phyloP scores from a whole-genome alignment of 2,329 filamentous ascomycete species.

The Fusarium sp. region DNA sequence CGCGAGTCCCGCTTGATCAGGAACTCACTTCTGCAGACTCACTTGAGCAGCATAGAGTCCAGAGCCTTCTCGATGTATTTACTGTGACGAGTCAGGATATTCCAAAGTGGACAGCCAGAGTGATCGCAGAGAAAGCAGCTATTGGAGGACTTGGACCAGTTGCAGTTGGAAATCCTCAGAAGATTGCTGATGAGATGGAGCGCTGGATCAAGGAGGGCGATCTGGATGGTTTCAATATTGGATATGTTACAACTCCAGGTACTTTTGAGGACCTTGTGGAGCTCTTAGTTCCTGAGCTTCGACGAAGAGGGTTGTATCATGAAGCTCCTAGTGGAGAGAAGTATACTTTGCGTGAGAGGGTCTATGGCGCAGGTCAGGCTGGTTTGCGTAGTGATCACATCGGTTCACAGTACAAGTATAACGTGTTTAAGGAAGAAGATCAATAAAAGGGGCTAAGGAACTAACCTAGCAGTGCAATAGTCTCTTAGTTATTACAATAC shows the following conservation, averaged over 20 bases:
- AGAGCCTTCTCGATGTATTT: constrained; percentile 61
- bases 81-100: constrained; percentile 59
- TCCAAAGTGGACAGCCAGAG: constrained; percentile 58
- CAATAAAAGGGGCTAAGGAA: not conserved
- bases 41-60: constrained; percentile 63
- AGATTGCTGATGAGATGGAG: constrained; percentile 59
- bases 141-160: constrained; percentile 56
- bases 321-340: constrained; percentile 47
- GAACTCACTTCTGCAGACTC: constrained; percentile 67
- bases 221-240: constrained; percentile 57
- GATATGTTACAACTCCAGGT: constrained; percentile 58
- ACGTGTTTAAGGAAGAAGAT: constrained; percentile 67
- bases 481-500: too few relatives aligned
- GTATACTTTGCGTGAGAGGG: constrained; percentile 67
- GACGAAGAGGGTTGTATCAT: constrained; percentile 47
- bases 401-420: constrained; percentile 71
- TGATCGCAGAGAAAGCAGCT: constrained; percentile 55
- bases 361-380: constrained; percentile 70
- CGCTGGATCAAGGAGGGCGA: constrained; percentile 58
- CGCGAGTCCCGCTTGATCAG: constrained; percentile 67
- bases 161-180: constrained; percentile 53
- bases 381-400: constrained; percentile 68
- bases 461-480: too few relatives aligned
- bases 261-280: constrained; percentile 51
- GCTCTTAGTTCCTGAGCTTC: constrained; percentile 48